Evolutionary conservation across 768 basidiomycete genomes (phyloP).

Genomic region (Lentinula lateritia): DNA sequence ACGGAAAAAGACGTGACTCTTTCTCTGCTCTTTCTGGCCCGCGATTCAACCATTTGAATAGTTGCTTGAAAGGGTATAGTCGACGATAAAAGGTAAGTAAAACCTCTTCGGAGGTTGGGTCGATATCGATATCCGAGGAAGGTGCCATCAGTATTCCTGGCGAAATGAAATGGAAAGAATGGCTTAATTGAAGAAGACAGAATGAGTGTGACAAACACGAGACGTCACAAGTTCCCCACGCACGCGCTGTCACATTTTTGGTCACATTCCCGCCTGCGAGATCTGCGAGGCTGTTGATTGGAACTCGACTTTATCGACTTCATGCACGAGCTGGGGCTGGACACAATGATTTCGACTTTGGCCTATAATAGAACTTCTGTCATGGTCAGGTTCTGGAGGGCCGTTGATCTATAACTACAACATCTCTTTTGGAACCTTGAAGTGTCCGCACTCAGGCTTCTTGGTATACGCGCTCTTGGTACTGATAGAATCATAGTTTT

Average conservation of each 20-base stretch:
- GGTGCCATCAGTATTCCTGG: neutral
- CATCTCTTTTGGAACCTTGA: no score
- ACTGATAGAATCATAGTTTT: no score
- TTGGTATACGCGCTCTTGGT: no score
- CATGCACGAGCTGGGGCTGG: no score
- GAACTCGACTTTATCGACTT: no score
- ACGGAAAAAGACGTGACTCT: conserved; percentile 77
- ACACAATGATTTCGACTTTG: no score
- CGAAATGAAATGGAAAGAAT: neutral
- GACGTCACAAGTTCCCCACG: neutral
- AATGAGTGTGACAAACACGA: neutral
- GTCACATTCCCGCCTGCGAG: no score
- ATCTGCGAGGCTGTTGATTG: no score
- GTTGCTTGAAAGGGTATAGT: conserved; percentile 90
- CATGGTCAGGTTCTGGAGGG: no score
- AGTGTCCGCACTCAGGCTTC: no score
- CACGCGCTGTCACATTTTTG: neutral
- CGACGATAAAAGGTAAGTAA: conserved; percentile 77
- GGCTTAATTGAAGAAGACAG: neutral
- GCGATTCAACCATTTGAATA: conserved; percentile 95
- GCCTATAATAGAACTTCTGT: no score
- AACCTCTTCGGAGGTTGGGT: conserved; percentile 20
- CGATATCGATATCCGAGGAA: neutral
- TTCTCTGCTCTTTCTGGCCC: conserved; percentile 42
- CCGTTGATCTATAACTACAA: no score